Base-by-base conservation (phyloP, 108 stramenopile genomes). In the Epithemia pelagica region DNA sequence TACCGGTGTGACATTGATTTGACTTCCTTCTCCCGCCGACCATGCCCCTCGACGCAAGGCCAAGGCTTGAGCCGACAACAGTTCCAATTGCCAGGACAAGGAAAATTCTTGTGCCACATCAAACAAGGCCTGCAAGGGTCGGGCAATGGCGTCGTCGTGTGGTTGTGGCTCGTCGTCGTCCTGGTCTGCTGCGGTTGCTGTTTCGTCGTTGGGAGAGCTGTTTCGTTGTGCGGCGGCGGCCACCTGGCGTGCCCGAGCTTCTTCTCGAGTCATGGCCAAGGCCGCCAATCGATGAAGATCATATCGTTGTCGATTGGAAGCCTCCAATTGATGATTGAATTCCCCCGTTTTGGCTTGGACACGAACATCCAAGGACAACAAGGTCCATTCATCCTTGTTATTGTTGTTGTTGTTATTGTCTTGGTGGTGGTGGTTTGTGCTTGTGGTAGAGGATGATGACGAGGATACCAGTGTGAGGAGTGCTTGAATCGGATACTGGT, bases 301-400 rank as follows among this genome's bases (percentile, higher is more conserved):
- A 62, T 86, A 91, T 69, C 83, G 82, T 78, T 94, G 92, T 70
- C 82, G 78, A 72, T 82, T 82, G 28, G 81, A 78, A 58, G 84
- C 79, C 2, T 74, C 81, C 25, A 94, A 58, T 73, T 91, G 92
- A 78, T 94, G 90, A 74, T 89, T 86, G 51, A 86, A 89, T 71
- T 94, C 89, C 29, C 92, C 92, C 10, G 92, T 94, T 67, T 90
- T 91, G 26, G 89, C 86, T 54, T 78, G 71, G 28, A 81, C 88
- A 51, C 76, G 75, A 10, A 87, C 84, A 27, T 84, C 84, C 0
- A 94, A 54, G 22, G 78, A 82, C 10, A 94, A 75, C 24, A 94
- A 76, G 52, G 87, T 91, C 92, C 92, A 91, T 21, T 82, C 66
- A 0, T 88, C 30, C 21, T 61, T 22, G 23, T 62, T 21, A 25